These are phyloP conservation scores for Ilyonectria mors-panacis DNA, from an alignment of 2,329 filamentous ascomycete species.

Conservation along the genomic window DNA sequence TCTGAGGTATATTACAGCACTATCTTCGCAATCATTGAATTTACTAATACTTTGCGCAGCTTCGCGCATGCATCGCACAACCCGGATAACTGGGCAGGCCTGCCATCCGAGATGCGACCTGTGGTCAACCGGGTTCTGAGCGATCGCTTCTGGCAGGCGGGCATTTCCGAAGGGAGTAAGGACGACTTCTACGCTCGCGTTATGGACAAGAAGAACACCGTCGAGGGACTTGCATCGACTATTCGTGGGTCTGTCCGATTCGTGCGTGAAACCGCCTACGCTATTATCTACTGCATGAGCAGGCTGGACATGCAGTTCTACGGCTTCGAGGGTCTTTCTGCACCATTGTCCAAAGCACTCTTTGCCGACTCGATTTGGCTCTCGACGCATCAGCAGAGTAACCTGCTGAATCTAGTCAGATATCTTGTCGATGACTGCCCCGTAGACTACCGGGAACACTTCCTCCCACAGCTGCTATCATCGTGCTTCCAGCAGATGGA, in stretches of 20 bases:
- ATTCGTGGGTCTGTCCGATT: conserved; percentile 91
- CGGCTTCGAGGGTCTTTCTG: conserved; percentile 86
- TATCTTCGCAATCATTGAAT: neutral
- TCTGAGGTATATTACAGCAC: conserved; percentile 68
- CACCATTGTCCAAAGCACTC: conserved; percentile 85
- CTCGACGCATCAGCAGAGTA: conserved; percentile 93
- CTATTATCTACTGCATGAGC: conserved; percentile 94
- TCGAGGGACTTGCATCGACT: conserved; percentile 94
- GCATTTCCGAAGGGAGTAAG: conserved; percentile 94
- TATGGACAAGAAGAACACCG: conserved; percentile 86
- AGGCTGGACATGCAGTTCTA: conserved; percentile 91
- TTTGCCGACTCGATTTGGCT: conserved; percentile 87
- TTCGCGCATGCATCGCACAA: conserved; percentile 95
- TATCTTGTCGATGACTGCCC: conserved; percentile 95
- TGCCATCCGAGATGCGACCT: conserved; percentile 81
- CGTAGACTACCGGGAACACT: conserved; percentile 80
- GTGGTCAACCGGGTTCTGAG: conserved; percentile 89
- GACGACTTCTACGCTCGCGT: conserved; percentile 97
- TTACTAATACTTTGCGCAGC: conserved; percentile 56
- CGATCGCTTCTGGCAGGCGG: conserved; percentile 98
- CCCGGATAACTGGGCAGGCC: conserved; percentile 83
- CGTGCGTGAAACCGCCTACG: conserved; percentile 93
- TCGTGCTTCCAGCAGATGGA: conserved; percentile 90
- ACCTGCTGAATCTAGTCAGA: conserved; percentile 89
- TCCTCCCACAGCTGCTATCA: conserved; percentile 87